A percentile compares a stretch with the other conserved stretches of the same genome.
These are phyloP conservation scores for Voacanga thouarsii DNA, from an alignment of 257 asterid genomes.

Conservation along the genomic window DNA sequence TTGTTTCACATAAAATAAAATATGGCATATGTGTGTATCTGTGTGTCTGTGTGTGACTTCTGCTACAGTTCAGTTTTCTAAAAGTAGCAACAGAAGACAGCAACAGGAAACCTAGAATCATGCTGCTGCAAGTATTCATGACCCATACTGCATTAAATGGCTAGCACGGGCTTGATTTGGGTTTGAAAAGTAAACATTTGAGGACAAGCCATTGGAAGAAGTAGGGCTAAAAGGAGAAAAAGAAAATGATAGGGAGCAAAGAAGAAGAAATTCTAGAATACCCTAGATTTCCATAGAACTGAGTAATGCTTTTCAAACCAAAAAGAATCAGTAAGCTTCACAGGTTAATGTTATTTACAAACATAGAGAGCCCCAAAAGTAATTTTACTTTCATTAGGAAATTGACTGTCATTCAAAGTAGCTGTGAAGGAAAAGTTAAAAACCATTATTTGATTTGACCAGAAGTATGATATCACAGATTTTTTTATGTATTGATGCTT, in stretches of 20 bases:
- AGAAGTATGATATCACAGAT: neutral
- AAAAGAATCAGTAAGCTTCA: neutral
- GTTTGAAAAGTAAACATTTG: neutral
- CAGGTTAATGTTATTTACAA: too few species aligned
- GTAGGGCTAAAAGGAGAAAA: neutral
- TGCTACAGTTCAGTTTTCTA: neutral
- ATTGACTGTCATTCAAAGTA: neutral
- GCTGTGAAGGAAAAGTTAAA: neutral
- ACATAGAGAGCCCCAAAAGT: neutral
- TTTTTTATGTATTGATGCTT: neutral
- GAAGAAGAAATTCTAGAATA: neutral
- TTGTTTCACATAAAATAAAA: too few species aligned
- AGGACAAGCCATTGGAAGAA: too few species aligned
- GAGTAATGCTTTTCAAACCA: neutral
- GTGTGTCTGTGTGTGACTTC: neutral
- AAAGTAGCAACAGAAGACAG: neutral
- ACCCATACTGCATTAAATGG: too few species aligned
- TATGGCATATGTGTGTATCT: neutral
- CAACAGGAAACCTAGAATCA: too few species aligned
- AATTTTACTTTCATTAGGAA: neutral
- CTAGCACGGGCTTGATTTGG: neutral
- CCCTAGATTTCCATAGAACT: neutral
- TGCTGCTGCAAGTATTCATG: too few species aligned
- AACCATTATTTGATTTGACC: neutral
- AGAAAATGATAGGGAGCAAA: neutral